phyloP scores from a whole-genome alignment of 2,329 filamentous ascomycete species.

The Diaporthe sp. region DNA sequence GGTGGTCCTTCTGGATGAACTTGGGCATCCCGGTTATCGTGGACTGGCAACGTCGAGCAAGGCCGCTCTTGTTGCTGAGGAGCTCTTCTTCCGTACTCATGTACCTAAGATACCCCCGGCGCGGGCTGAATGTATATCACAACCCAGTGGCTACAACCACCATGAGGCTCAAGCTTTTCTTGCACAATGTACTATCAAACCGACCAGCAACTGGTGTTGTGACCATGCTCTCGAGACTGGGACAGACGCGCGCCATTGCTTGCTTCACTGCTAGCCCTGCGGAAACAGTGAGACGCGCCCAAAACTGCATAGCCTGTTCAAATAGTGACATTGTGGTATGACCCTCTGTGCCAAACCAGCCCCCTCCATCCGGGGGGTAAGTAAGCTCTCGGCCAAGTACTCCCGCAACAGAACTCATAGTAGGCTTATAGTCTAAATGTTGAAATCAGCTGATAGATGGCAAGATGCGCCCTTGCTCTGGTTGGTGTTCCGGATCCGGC shows the following conservation, averaged over 20 bases:
- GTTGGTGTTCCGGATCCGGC: constrained; percentile 16
- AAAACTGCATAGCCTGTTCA: neutral
- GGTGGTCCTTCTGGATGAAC: neutral
- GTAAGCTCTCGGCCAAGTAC: neutral
- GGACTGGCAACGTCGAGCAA: neutral
- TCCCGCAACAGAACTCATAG: neutral
- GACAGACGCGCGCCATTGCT: neutral
- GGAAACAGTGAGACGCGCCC: neutral
- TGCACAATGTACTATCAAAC: constrained; percentile 13
- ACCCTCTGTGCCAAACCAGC: neutral
- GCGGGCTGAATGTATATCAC: constrained; percentile 18
- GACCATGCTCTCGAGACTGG: neutral
- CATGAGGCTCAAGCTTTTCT: constrained; percentile 25
- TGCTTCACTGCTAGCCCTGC: neutral
- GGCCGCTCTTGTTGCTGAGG: neutral
- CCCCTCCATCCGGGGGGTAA: no score
- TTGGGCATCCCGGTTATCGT: neutral
- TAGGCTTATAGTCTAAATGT: neutral
- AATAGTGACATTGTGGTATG: neutral
- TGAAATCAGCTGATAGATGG: constrained; percentile 18
- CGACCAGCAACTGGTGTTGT: neutral
- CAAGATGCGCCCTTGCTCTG: constrained; percentile 1
- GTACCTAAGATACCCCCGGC: constrained; percentile 34
- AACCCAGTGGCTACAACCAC: constrained; percentile 4
- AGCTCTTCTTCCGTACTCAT: constrained; percentile 32